These are phyloP conservation scores for Lepidium sativum DNA, from an alignment of 345 rosid genomes.

Conservation along the genomic window DNA sequence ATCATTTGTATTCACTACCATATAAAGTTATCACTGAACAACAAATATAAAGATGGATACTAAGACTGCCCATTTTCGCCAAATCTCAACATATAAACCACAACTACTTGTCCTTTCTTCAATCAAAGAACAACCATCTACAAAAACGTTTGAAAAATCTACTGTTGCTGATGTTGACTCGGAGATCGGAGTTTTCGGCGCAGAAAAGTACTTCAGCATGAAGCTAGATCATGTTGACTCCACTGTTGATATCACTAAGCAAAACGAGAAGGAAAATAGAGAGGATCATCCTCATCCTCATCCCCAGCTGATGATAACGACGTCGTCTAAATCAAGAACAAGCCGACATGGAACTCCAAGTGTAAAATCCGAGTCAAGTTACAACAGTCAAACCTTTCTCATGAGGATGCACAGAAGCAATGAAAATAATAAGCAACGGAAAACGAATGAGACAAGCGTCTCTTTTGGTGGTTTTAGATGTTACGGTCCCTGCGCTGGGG, in stretches of 20 bases:
- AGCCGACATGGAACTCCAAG: slow-evolving; percentile 43
- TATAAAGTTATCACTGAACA: slow-evolving; percentile 17
- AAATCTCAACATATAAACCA: slow-evolving; percentile 24
- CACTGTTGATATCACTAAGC: slow-evolving; percentile 12
- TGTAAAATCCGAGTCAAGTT: slow-evolving; percentile 52
- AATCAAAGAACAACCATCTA: slow-evolving; percentile 21
- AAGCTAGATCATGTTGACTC: slow-evolving; percentile 41
- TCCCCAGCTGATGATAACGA: slow-evolving; percentile 44
- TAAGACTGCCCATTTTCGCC: slow-evolving; percentile 21
- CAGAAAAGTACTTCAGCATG: slow-evolving; percentile 80
- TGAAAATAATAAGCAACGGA: slow-evolving; percentile 36
- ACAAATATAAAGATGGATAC: slow-evolving; percentile 21
- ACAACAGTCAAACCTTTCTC: slow-evolving; percentile 57
- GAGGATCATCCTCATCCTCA: background rate
- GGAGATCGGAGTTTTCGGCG: slow-evolving; percentile 74
- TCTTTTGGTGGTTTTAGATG: slow-evolving; percentile 54
- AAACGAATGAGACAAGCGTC: slow-evolving; percentile 31
- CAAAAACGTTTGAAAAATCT: slow-evolving; percentile 12
- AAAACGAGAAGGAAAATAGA: slow-evolving; percentile 16
- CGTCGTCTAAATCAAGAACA: slow-evolving; percentile 29
- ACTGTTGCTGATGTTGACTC: slow-evolving; percentile 33
- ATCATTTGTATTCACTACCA: slow-evolving; percentile 8
- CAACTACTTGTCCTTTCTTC: slow-evolving; percentile 23
- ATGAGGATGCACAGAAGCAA: slow-evolving; percentile 26
- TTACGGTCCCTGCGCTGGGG: slow-evolving; percentile 56